A percentile compares a stretch with the other conserved stretches of the same genome.
Conservation (phyloP, 1,139 yeast species). For the Hanseniaspora uvarum region DNA sequence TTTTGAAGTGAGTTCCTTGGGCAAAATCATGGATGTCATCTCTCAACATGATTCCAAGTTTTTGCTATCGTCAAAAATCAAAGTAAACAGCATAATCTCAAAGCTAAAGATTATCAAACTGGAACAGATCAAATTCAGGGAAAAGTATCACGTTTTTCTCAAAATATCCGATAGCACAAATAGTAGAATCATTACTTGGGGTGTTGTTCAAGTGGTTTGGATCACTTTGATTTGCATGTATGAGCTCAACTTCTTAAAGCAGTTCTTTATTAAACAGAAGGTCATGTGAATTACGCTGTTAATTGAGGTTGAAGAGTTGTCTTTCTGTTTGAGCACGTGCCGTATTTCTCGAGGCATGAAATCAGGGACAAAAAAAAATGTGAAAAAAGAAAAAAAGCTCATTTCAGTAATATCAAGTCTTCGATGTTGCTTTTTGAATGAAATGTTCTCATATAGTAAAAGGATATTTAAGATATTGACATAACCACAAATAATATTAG, state of each 20-base stretch:
- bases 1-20: slow-evolving; percentile 40
- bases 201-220: slow-evolving; percentile 41
- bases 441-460: too few relatives aligned
- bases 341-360: too few relatives aligned
- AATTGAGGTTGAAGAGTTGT: background rate
- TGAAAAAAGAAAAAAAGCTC: too few relatives aligned
- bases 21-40: slow-evolving; percentile 39
- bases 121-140: slow-evolving; percentile 44
- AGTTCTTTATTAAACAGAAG: slow-evolving; percentile 55
- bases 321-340: background rate
- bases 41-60: slow-evolving; percentile 32
- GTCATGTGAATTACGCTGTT: slow-evolving; percentile 41
- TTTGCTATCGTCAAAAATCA: slow-evolving; percentile 31
- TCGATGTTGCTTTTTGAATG: too few relatives aligned
- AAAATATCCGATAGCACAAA: slow-evolving; percentile 47
- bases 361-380: too few relatives aligned
- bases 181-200: slow-evolving; percentile 45
- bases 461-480: too few relatives aligned
- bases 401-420: too few relatives aligned
- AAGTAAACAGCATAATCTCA: slow-evolving; percentile 38
- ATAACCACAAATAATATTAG: too few relatives aligned
- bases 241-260: slow-evolving; percentile 51
- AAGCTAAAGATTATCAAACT: slow-evolving; percentile 42
- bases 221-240: slow-evolving; percentile 45
- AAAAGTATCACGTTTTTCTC: slow-evolving; percentile 46